Base-by-base conservation (phyloP, 208 protist genomes). In the Angomonas ambiguus region DNA sequence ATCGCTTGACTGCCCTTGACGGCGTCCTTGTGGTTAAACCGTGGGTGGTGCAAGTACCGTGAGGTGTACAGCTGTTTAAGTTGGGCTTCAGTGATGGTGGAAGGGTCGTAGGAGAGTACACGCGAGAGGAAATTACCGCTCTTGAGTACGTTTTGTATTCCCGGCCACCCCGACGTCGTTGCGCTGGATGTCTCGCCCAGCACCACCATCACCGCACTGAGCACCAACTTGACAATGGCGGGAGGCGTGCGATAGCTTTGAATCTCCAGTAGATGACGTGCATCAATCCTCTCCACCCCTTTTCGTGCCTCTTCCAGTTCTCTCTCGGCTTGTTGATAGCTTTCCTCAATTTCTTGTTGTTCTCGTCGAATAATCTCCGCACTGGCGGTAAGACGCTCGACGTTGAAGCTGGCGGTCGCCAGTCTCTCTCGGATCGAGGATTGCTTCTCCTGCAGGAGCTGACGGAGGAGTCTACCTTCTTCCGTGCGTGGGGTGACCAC, bases 181-280 rank as follows among this genome's bases (percentile, higher is more conserved):
- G 41, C 51, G 27, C 45, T 45, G 55, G 55, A 35, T 48, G 51
- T 80, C 75, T 86, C 77, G 10, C 85, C 81, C 0, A 92, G 41
- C 18, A 88, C 60, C 45, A 76, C 60, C 70, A 92, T 71, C 11
- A 88, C 85, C 20, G 72, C 81, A 13, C 67, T 67, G 71, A 92
- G 85, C 3, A 92, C 85, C n/a, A 70, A 69, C 72, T 83, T 79
- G 55, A 92, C 85, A 20, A 80, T 78, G 4, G 62, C 64, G 11
- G 85, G 82, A n/a, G 85, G 85, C 5, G 76, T 77, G 24, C 85
- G 81, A 53, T 92, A 92, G 33, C 76, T 78, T 38, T 83, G 75
- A 10, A 92, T 77, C 70, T 92, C 85, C 5, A 67, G 62, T 41
- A 87, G 65, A 42, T 83, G 53, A 2, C 68, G 61, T 2, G 51